Conservation (phyloP, 2,329 filamentous ascomycete species). For the Coniochaeta prunicola region DNA sequence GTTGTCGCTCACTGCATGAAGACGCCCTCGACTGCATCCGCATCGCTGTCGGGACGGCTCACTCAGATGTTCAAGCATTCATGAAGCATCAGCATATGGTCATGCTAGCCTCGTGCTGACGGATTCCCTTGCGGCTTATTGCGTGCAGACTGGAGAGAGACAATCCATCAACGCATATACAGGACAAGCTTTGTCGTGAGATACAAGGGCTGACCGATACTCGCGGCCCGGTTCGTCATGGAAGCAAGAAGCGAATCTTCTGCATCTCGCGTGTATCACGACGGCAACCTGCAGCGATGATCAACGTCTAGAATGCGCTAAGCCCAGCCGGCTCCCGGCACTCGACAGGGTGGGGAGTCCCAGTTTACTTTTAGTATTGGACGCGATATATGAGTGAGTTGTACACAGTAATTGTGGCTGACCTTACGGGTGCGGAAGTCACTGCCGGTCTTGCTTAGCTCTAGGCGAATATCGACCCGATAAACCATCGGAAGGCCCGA, state of each 20-base stretch:
- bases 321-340: background rate
- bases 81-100: background rate
- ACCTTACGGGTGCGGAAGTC: background rate
- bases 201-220: background rate
- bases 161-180: no score
- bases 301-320: background rate
- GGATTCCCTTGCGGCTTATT: background rate
- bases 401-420: background rate
- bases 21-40: background rate
- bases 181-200: background rate
- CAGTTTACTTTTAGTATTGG: background rate
- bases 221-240: no score
- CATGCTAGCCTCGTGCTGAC: background rate
- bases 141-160: background rate
- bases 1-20: background rate
- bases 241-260: background rate
- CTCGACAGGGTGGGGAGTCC: background rate
- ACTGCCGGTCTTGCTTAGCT: no score
- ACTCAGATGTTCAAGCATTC: background rate
- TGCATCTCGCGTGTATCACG: background rate
- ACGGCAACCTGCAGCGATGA: background rate
- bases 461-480: background rate
- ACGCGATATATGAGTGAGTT: no score
- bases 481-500: background rate
- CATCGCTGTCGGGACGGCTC: background rate